Base-by-base conservation (phyloP, 371 early-diverging fungal genomes). In the Mucor piriformis region DNA sequence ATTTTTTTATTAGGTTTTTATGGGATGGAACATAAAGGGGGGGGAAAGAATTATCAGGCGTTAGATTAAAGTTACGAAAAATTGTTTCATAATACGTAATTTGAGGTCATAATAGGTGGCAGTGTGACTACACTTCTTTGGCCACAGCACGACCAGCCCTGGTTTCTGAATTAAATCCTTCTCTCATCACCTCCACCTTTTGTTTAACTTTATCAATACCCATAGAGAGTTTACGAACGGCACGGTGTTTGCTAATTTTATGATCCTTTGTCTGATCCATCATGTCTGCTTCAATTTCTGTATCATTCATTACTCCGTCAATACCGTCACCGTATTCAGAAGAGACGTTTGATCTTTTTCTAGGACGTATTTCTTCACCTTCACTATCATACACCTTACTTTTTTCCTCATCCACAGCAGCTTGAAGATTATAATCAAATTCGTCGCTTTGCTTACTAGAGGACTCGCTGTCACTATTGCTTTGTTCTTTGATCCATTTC, bases 151-250 rank as follows among this genome's bases (percentile, higher is more conserved):
- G 59, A 18, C 46, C 63, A 6, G 63, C 63, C 8, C 74, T 69
- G 37, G 54, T 59, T 59, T 77, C 74, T 20, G 74, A 74, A 54
- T 77, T 77, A 35, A 73, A 76, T n/a, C 73, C 73, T 61, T 70
- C 71, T 15, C 61, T 58, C 6, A 76, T 34, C 0, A 53, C 38
- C 35, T 73, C 69, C 2, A 73, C 64, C 38, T 71, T 73, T 11
- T 73, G 54, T 24, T 70, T 73, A 18, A 73, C 59, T 38, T 72
- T 52, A 43, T 77, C 77, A 13, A 67, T 37, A 16, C 74, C 54
- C 72, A 72, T 67, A 5, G 69, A 51, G 1, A 71, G 21, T 32
- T 77, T 74, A 18, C 77, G 66, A 27, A 74, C 24, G 2, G 72
- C 61, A n/a, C 66, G 52, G 18, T 70, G 58, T 37, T 74, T 70